Evolutionary conservation across 495 filamentous ascomycete genomes (phyloP).

Genomic region (Aspergillus cavernicola): DNA sequence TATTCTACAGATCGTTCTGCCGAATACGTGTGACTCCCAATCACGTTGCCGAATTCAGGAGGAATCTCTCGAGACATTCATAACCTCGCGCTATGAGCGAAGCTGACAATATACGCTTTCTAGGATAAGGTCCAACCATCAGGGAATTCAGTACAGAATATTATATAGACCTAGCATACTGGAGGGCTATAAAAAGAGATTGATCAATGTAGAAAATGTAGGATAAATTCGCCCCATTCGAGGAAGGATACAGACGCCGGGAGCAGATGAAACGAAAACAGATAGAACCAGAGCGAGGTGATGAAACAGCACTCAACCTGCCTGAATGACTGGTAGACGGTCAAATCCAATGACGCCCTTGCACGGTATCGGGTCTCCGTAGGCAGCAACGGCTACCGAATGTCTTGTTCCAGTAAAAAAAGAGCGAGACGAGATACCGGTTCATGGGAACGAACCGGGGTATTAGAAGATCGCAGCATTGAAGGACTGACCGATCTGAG

Average conservation of each 20-base stretch:
- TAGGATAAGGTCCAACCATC: no score
- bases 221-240: constrained; percentile 30
- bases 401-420: constrained; percentile 14
- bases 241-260: constrained; percentile 39
- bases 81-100: no score
- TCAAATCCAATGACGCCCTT: constrained; percentile 30
- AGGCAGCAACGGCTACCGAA: constrained; percentile 14
- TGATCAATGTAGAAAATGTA: constrained; percentile 22
- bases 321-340: constrained; percentile 33
- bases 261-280: constrained; percentile 24
- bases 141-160: constrained; percentile 3
- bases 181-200: constrained; percentile 20
- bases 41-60: no score
- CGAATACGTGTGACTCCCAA: no score
- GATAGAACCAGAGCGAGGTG: constrained; percentile 21
- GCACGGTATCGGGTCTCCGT: constrained; percentile 10
- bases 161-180: constrained; percentile 45
- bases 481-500: constrained; percentile 3
- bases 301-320: constrained; percentile 28
- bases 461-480: constrained; percentile 4
- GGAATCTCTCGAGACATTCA: no score
- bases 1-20: no score
- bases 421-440: constrained; percentile 13
- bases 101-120: no score
- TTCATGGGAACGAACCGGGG: constrained; percentile 10